These are phyloP conservation scores for Mycena kentingensis DNA, from an alignment of 768 basidiomycete species.

Conservation along the genomic window DNA sequence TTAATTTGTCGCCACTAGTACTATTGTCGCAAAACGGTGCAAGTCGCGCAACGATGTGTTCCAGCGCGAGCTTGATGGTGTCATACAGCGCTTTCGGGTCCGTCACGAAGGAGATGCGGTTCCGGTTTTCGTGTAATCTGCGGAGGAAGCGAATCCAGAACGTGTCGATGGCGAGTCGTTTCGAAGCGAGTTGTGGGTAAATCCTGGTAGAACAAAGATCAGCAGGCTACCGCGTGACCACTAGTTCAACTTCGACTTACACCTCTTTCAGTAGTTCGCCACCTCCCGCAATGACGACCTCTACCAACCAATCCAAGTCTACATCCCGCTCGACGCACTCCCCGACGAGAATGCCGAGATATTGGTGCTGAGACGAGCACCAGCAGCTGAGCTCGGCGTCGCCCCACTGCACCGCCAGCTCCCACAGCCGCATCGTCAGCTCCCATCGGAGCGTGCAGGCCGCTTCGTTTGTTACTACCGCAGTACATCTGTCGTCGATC, in stretches of 20 bases:
- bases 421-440: neutral
- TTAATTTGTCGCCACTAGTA: neutral
- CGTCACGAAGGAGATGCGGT: neutral
- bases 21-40: neutral
- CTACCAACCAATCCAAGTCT: neutral
- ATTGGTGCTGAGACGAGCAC: neutral
- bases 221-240: neutral
- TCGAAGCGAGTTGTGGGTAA: neutral
- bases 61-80: neutral
- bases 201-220: neutral
- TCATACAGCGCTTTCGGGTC: neutral
- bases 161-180: neutral
- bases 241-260: neutral
- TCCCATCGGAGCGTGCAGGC: neutral
- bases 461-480: neutral
- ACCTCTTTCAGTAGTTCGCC: neutral
- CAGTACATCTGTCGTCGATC: neutral
- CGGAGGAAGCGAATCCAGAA: slow-evolving; percentile 7
- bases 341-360: neutral
- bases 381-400: neutral
- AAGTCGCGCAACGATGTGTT: neutral
- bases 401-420: neutral
- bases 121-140: neutral
- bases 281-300: neutral
- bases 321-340: neutral